Conservation (phyloP, 2,329 filamentous ascomycete genomes). For the Xylariaceae sp. region DNA sequence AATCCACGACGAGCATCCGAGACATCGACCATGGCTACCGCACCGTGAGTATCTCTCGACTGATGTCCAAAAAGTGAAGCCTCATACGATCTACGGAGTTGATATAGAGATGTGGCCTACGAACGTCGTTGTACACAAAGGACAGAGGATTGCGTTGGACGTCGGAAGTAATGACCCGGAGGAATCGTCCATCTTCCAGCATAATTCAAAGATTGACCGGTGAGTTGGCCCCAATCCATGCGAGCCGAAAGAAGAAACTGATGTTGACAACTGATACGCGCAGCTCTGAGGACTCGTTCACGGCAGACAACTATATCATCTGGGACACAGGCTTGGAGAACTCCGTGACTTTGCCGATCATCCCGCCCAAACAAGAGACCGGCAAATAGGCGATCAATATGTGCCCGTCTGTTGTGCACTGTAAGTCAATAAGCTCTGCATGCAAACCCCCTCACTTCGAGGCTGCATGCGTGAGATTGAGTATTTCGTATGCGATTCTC, state of each 20-base stretch:
- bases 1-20: slow-evolving; percentile 44
- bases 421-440: neutral
- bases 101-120: slow-evolving; percentile 63
- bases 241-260: neutral
- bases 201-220: slow-evolving; percentile 40
- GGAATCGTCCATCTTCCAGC: slow-evolving; percentile 45
- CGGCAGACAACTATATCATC: slow-evolving; percentile 42
- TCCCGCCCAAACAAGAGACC: slow-evolving; percentile 34
- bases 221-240: slow-evolving; percentile 18
- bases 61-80: slow-evolving; percentile 50
- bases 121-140: slow-evolving; percentile 50
- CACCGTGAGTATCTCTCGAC: slow-evolving; percentile 53
- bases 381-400: neutral
- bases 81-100: slow-evolving; percentile 52
- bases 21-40: slow-evolving; percentile 50
- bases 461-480: neutral
- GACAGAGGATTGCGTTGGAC: slow-evolving; percentile 44
- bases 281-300: slow-evolving; percentile 38
- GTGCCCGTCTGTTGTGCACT: neutral
- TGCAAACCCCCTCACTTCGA: neutral
- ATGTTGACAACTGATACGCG: neutral
- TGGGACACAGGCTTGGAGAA: slow-evolving; percentile 41
- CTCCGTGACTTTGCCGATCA: slow-evolving; percentile 43
- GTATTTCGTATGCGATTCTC: neutral
- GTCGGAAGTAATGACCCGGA: slow-evolving; percentile 46